Evolutionary conservation across 1,284 basidiomycete genomes (phyloP).

Genomic region (Sporisorium iseilematis-ciliati): DNA sequence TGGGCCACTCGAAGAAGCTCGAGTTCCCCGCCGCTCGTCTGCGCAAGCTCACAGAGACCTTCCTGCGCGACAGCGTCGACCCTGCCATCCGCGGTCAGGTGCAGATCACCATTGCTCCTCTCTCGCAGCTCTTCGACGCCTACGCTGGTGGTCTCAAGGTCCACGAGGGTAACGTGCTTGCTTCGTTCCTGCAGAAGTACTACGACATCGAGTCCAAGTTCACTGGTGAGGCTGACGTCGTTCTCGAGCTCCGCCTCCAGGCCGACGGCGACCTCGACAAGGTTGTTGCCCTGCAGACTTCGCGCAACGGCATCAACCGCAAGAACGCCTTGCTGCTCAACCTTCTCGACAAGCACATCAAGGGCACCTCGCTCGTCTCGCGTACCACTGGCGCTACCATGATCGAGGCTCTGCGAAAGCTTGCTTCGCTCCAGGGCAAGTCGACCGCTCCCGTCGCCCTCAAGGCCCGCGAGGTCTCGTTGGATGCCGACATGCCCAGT

Average conservation of each 20-base stretch:
- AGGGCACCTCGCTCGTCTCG: constrained; percentile 56
- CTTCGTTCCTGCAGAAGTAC: constrained; percentile 80
- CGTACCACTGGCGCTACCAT: constrained; percentile 55
- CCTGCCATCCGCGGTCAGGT: constrained; percentile 60
- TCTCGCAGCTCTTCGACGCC: constrained; percentile 83
- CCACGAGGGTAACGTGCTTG: constrained; percentile 84
- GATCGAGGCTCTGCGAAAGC: constrained; percentile 65
- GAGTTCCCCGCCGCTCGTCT: constrained; percentile 86
- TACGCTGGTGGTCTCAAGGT: constrained; percentile 87
- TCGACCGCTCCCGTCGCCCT: constrained; percentile 74
- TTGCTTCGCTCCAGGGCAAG: constrained; percentile 80
- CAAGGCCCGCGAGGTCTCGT: constrained; percentile 97
- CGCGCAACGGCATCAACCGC: constrained; percentile 93
- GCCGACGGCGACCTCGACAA: constrained; percentile 92
- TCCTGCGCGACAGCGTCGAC: constrained; percentile 81
- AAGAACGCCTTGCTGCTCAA: constrained; percentile 89
- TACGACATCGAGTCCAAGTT: constrained; percentile 90
- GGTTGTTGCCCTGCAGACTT: constrained; percentile 87
- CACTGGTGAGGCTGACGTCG: constrained; percentile 88
- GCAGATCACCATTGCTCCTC: constrained; percentile 76
- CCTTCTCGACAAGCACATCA: constrained; percentile 78
- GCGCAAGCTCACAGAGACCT: constrained; percentile 86
- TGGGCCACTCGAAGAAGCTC: constrained; percentile 78
- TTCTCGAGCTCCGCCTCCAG: constrained; percentile 89
- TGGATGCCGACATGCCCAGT: constrained; percentile 94